Evolutionary conservation across 169 alveolate species (phyloP), one percentile per base, ranked within the genome.

Genomic region (Eimeria praecox): DNA sequence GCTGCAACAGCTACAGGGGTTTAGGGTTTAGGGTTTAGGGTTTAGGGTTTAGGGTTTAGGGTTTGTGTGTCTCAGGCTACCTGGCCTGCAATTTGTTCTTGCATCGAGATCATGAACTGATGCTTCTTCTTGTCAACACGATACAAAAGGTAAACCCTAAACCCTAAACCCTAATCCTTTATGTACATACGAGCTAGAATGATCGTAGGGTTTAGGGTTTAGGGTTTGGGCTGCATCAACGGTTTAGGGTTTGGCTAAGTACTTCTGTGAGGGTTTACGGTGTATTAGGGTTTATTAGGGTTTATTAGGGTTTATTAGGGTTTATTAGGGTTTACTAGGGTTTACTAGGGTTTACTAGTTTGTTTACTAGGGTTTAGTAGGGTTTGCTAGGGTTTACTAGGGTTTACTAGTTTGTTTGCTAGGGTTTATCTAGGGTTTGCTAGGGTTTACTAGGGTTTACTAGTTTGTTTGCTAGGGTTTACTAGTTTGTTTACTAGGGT

Each of bases 91-190:
- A 99, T 80, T 96, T 98, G 52, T 98, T 98, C 95, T 97, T 99
- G 64, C 97, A 98, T 80, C 97, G 97, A 73, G 98, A 98, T 64
- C 97, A 98, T 71, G 99, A 98, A 85, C 95, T 99, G 64, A 95
- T 98, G 92, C 98, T 99, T 9, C 97, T 99, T 80, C 97, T 99
- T 95, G 98, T 99, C 40, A 98, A 99, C 80, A 98, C 99, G 52
- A 96, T 99, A 20, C 98, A 98, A 92, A 98, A 98, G 97, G 99
- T 89, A 86, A 14, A 46, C 73, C 35, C 46, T 44, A 52, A 44
- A 82, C 42, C 54, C 54, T 62, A 49, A 30, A 49, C 77, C 94
- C 33, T 44, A 38, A 40, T 46, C 38, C 56, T 80, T 42, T 18
- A 38, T 38, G 38, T 0, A 24, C 3, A 30, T 9, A 5, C 80